These are phyloP conservation scores for Pleurotus eryngii DNA, from an alignment of 768 basidiomycete genomes.

Conservation along the genomic window DNA sequence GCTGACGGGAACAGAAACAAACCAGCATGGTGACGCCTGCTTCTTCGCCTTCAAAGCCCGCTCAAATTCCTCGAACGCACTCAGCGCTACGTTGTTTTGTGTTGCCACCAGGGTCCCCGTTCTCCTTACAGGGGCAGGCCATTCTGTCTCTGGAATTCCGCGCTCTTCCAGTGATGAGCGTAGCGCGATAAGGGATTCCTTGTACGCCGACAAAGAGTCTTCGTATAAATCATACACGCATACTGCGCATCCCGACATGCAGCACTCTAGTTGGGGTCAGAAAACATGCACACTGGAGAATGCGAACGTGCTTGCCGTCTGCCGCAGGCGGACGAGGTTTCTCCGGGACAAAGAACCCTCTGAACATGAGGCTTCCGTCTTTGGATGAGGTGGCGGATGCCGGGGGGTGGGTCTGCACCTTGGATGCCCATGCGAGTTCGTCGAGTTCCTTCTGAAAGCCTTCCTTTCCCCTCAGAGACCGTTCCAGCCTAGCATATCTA, in stretches of 20 bases:
- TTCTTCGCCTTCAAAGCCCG: slow-evolving; percentile 48
- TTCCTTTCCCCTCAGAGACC: slow-evolving; percentile 43
- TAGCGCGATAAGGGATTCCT: slow-evolving; percentile 47
- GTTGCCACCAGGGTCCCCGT: slow-evolving; percentile 12
- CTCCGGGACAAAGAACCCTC: slow-evolving; percentile 57
- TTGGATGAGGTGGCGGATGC: not conserved
- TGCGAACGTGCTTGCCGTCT: slow-evolving; percentile 50
- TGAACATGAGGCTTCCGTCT: slow-evolving; percentile 31
- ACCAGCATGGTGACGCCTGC: slow-evolving; percentile 21
- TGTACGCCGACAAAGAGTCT: slow-evolving; percentile 64
- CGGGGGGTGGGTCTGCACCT: not conserved
- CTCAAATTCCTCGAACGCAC: slow-evolving; percentile 75
- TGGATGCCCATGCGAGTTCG: slow-evolving; percentile 12
- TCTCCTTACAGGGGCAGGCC: slow-evolving; percentile 56
- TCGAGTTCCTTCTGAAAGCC: slow-evolving; percentile 27
- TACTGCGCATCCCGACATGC: slow-evolving; percentile 93
- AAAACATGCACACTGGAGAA: not conserved
- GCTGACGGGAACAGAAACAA: not conserved
- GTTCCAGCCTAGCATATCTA: slow-evolving; percentile 56
- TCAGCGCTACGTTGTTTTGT: slow-evolving; percentile 39
- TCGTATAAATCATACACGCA: slow-evolving; percentile 89
- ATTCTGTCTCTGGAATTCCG: slow-evolving; percentile 53
- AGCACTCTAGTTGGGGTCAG: slow-evolving; percentile 62
- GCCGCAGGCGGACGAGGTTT: slow-evolving; percentile 59
- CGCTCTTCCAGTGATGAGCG: slow-evolving; percentile 44